phyloP scores from a whole-genome alignment of 1,139 yeast genomes.

The Geotrichum australiense region DNA sequence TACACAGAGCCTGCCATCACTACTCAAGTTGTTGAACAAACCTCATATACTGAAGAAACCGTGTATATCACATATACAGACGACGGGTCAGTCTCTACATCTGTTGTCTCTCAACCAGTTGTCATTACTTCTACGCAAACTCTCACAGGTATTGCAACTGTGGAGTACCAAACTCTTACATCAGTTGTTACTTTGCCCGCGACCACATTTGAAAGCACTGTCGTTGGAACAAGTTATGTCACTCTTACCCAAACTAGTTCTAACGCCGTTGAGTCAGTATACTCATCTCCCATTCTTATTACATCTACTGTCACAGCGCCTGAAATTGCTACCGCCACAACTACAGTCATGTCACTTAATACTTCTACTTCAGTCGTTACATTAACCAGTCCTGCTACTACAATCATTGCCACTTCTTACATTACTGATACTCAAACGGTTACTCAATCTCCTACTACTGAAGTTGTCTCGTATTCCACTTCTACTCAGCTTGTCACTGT shows the following conservation, averaged over 20 bases:
- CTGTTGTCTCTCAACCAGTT: background rate
- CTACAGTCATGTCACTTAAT: background rate
- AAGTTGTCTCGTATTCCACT: background rate
- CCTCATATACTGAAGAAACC: constrained; percentile 1
- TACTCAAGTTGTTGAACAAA: background rate
- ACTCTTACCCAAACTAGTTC: background rate
- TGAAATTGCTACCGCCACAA: background rate
- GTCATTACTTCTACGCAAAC: background rate
- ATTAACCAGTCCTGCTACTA: background rate
- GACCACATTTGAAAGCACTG: background rate
- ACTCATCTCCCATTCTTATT: background rate
- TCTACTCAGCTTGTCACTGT: constrained; percentile 1
- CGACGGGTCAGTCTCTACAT: background rate
- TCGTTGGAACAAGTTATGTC: constrained; percentile 3
- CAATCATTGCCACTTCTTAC: background rate
- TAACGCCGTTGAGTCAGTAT: background rate
- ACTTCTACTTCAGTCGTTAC: background rate
- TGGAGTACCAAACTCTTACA: background rate
- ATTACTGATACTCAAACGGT: background rate
- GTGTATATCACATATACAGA: background rate
- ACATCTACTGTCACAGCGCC: background rate
- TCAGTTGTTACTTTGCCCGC: background rate
- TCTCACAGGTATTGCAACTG: background rate
- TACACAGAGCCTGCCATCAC: background rate
- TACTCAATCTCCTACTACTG: background rate